Evolutionary conservation across 257 asterid genomes (phyloP).

Genomic region (Coffea canephora): DNA sequence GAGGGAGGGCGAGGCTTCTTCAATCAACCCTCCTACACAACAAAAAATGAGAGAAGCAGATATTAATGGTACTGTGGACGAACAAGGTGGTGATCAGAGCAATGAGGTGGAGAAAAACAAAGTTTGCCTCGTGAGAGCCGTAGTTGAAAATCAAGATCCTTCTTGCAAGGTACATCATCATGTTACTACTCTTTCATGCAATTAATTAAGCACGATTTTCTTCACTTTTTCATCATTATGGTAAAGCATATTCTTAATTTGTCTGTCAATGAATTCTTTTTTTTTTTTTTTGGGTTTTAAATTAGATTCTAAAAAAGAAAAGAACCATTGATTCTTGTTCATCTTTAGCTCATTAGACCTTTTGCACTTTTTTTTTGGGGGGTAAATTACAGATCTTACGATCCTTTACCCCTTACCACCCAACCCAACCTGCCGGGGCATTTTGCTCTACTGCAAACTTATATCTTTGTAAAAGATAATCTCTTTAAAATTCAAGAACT

Average conservation of each 20-base stretch:
- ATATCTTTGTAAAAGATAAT: too few relatives aligned
- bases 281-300: too few relatives aligned
- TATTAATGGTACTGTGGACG: not conserved
- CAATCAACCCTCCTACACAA: not conserved
- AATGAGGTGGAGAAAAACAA: slow-evolving; percentile 23
- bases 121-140: slow-evolving; percentile 42
- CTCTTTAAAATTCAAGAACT: too few relatives aligned
- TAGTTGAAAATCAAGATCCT: slow-evolving; percentile 50
- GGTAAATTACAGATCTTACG: too few relatives aligned
- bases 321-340: not conserved
- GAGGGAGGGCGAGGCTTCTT: not conserved
- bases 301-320: too few relatives aligned
- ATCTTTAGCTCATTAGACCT: not conserved
- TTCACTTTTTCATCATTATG: too few relatives aligned
- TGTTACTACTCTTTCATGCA: not conserved
- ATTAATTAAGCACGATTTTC: not conserved
- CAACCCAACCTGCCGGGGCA: too few relatives aligned
- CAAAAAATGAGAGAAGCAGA: not conserved
- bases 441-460: not conserved
- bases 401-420: too few relatives aligned
- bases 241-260: too few relatives aligned
- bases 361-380: too few relatives aligned
- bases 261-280: too few relatives aligned
- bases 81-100: not conserved
- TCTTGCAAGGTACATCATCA: slow-evolving; percentile 43